A percentile compares a stretch with the other conserved stretches of the same genome.
Conservation (phyloP, 305 asterid species). For the Stenogyne calaminthoides region DNA sequence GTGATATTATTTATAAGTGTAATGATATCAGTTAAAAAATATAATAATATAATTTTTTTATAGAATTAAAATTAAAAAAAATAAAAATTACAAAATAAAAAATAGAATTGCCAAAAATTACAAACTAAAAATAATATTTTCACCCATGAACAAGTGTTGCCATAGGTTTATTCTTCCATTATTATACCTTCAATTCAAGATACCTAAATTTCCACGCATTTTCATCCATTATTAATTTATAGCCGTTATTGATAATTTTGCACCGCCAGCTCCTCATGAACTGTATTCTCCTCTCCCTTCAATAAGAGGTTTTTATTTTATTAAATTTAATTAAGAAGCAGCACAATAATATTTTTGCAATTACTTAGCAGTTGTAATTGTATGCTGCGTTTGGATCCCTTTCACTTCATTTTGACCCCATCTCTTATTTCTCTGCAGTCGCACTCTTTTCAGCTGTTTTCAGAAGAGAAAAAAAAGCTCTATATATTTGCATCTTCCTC, state of each 20-base stretch:
- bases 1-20: too few relatives aligned
- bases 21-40: too few relatives aligned
- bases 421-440: conserved; percentile 15
- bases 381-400: conserved; percentile 27
- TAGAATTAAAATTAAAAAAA: too few relatives aligned
- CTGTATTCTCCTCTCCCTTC: conserved; percentile 25
- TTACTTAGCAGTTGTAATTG: background rate
- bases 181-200: too few relatives aligned
- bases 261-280: conserved; percentile 42
- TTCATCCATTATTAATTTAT: too few relatives aligned
- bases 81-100: too few relatives aligned
- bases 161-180: too few relatives aligned
- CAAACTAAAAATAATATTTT: too few relatives aligned
- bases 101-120: too few relatives aligned
- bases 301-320: conserved; percentile 1
- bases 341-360: background rate
- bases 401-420: conserved; percentile 30
- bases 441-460: background rate
- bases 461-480: conserved; percentile 17
- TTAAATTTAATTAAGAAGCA: background rate
- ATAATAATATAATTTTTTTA: too few relatives aligned
- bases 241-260: conserved; percentile 17
- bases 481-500: conserved; percentile 37
- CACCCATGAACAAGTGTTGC: too few relatives aligned
- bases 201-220: too few relatives aligned